Percentiles rank a stretch among this genome's conserved stretches.
These are phyloP conservation scores for Acacia melanoxylon DNA, from an alignment of 306 rosid species.

Conservation along the genomic window DNA sequence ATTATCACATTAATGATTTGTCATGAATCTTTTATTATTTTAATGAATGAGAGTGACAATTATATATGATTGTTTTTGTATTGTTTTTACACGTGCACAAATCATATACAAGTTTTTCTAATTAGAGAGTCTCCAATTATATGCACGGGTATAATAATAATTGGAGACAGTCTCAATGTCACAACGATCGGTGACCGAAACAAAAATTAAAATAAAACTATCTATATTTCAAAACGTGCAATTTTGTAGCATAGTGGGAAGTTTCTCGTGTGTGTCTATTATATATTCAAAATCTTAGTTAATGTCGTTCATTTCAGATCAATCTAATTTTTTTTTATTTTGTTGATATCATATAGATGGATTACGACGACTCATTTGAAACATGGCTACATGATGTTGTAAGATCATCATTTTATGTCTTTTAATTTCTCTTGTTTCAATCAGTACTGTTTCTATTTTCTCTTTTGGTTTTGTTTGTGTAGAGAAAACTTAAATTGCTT, in stretches of 20 bases:
- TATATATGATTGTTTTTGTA: neutral
- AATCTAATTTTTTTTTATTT: neutral
- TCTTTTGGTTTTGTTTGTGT: neutral
- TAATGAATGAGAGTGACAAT: neutral
- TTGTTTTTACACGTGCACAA: neutral
- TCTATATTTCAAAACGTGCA: neutral
- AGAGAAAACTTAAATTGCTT: neutral
- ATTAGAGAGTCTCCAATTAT: neutral
- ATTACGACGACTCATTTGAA: neutral
- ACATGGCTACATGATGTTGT: neutral
- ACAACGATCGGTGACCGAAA: neutral
- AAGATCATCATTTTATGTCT: neutral
- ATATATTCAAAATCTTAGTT: neutral
- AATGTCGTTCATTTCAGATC: neutral
- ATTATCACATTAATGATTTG: neutral
- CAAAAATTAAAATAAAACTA: neutral
- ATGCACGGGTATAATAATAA: neutral
- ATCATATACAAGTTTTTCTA: neutral
- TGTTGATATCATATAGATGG: neutral
- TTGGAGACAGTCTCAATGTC: constrained; percentile 8
- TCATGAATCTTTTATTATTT: neutral
- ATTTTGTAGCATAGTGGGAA: neutral
- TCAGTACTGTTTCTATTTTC: neutral
- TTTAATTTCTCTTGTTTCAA: neutral
- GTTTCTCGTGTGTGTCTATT: neutral